Conservation (phyloP, 805 yeast species). For the Candida sonorensis region DNA sequence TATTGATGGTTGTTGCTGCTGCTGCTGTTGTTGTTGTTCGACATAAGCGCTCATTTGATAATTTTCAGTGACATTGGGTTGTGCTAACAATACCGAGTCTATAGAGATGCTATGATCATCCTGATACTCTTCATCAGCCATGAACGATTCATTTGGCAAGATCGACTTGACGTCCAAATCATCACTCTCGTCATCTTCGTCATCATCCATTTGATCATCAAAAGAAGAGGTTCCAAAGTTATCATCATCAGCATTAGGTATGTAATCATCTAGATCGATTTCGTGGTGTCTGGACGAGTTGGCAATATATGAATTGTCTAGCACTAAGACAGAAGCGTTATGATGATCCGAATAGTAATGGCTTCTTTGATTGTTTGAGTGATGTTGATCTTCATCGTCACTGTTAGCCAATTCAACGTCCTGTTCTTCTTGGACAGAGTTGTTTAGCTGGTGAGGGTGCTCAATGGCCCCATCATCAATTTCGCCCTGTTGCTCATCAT, state of each 20-base stretch:
- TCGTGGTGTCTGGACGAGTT: too few species aligned
- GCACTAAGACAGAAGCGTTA: background rate
- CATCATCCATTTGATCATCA: slow-evolving; percentile 6
- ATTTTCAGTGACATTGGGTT: too few species aligned
- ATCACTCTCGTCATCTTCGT: slow-evolving; percentile 7
- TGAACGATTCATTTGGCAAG: slow-evolving; percentile 26
- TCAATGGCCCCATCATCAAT: too few species aligned
- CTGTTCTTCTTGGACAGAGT: too few species aligned
- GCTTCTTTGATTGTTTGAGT: too few species aligned
- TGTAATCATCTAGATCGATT: slow-evolving; percentile 39
- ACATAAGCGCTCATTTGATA: background rate
- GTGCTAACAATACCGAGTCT: too few species aligned
- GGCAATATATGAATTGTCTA: slow-evolving; percentile 1
- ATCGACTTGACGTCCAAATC: slow-evolving; percentile 10
- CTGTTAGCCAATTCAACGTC: background rate
- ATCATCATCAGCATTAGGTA: slow-evolving; percentile 33
- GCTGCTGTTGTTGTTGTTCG: slow-evolving; percentile 1
- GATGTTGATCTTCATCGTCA: background rate
- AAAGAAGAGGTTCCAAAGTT: slow-evolving; percentile 27
- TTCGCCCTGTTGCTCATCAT: slow-evolving; percentile 2
- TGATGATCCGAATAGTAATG: too few species aligned
- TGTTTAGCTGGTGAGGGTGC: too few species aligned
- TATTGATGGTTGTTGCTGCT: slow-evolving; percentile 3
- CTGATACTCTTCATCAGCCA: slow-evolving; percentile 33
- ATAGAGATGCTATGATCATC: slow-evolving; percentile 26